Conservation (phyloP, 192 early-diverging fungal species). For the Podila horticola region DNA sequence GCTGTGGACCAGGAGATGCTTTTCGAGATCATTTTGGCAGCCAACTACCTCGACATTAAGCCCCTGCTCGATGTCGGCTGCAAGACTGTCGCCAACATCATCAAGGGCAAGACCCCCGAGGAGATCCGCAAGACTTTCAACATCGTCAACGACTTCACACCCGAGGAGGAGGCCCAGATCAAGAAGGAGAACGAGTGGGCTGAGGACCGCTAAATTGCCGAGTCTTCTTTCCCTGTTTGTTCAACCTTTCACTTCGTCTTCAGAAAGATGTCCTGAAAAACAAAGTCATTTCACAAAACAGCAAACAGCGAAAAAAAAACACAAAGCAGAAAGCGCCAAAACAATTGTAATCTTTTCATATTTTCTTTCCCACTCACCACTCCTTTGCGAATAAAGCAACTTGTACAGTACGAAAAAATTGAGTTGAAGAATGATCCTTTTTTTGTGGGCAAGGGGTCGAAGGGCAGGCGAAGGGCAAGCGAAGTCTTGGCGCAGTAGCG, state of each 20-base stretch:
- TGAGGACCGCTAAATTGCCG: slow-evolving; percentile 57
- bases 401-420: no score
- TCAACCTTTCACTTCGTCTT: not conserved
- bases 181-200: slow-evolving; percentile 84
- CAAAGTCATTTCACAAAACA: no score
- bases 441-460: no score
- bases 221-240: not conserved
- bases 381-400: no score
- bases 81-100: slow-evolving; percentile 97
- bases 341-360: no score
- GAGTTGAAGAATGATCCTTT: no score
- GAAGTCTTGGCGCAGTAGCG: no score
- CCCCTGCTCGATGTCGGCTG: slow-evolving; percentile 95
- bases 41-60: slow-evolving; percentile 96
- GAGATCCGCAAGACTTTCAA: slow-evolving; percentile 96
- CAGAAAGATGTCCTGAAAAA: no score
- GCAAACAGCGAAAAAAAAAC: no score
- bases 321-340: no score
- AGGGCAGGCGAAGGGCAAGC: no score
- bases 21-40: slow-evolving; percentile 81
- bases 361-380: no score
- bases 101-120: slow-evolving; percentile 92
- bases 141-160: slow-evolving; percentile 94
- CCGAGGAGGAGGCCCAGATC: slow-evolving; percentile 95
- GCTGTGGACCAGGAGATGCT: slow-evolving; percentile 79